Base-by-base conservation (phyloP, 441 rosid genomes). In the Adansonia madagascariensis region DNA sequence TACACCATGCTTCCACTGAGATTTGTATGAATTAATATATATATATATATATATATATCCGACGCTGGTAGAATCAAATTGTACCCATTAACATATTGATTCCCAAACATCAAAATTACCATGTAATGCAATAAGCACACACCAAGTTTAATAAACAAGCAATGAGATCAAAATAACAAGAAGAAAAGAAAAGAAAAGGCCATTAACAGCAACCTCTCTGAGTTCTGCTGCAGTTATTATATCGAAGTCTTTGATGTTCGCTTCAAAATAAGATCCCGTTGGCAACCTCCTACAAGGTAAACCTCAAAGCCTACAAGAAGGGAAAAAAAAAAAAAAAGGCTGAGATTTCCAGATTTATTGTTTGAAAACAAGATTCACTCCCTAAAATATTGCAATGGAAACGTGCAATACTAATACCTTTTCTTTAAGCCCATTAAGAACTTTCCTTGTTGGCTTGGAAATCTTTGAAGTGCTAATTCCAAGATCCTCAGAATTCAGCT, bases 251-350 rank as follows among this genome's bases (percentile, higher is more conserved):
- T 89, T 0, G 98, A 98, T 47, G 77, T 86, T 82, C 90, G 80
- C 81, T 89, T 90, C 78, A 95, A 78, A 46, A 92, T 85, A 79
- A 95, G 94, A 89, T 95, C 98, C 60, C 98, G 83, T 60, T 93
- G 96, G 73, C 98, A 91, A 3, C 98, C 98, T 78, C 98, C 98
- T 50, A 93, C 98, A 70, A 93, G 94, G 82, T 91, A 92, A 73
- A 87, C 97, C 71, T 90, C 92, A 81, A 83, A 84, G 31, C 98
- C 98, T 93, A 75, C 62, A 63, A 35, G 55, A 65, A 44, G n/a
- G n/a, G n/a, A n/a, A n/a, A n/a, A n/a, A n/a, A 57, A 71, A 72
- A 0, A 47, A 11, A 27, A 24, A 31, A 9, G 17, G 4, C 66
- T 20, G 0, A 44, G 53, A 43, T 55, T 31, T 17, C 67, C 2